A percentile compares a stretch with the other conserved stretches of the same genome.
phyloP scores from a whole-genome alignment of 78 protist species.

The Blattamonas nauphoetae region DNA sequence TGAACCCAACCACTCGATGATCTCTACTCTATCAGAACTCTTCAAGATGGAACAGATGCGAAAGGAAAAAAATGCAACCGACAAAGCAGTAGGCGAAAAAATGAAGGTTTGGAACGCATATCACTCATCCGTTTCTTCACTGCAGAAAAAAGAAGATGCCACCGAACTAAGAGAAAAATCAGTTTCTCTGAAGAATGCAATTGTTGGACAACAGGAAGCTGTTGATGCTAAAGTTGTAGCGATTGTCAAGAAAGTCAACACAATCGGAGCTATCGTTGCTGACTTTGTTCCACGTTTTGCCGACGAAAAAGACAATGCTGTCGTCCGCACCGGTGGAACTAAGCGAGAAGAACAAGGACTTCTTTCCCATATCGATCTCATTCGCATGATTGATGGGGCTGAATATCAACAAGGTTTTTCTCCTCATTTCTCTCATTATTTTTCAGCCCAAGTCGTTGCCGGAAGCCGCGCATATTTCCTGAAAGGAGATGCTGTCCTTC shows the following conservation, averaged over 20 bases:
- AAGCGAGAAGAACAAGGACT: background rate
- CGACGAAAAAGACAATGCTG: constrained; percentile 59
- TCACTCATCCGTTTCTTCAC: background rate
- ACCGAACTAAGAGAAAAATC: constrained; percentile 10
- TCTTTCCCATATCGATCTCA: constrained; percentile 54
- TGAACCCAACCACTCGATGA: background rate
- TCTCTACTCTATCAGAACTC: constrained; percentile 15
- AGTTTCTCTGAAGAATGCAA: constrained; percentile 1
- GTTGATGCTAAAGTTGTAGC: constrained; percentile 24
- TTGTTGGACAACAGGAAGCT: background rate
- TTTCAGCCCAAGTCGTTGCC: constrained; percentile 45
- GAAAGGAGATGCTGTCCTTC: constrained; percentile 65
- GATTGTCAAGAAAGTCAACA: constrained; percentile 18
- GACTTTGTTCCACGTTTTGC: constrained; percentile 63
- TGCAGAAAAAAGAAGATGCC: constrained; percentile 25
- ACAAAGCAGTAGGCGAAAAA: constrained; percentile 35
- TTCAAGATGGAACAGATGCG: background rate
- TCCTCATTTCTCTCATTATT: background rate
- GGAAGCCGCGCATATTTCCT: constrained; percentile 91
- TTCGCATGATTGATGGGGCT: constrained; percentile 31
- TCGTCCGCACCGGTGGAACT: constrained; percentile 15
- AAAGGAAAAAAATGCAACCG: background rate
- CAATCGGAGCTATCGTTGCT: constrained; percentile 82
- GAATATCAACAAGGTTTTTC: constrained; percentile 48
- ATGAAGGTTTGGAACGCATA: constrained; percentile 21